Percentiles rank a stretch among this genome's conserved stretches.
Evolutionary conservation across 148 eudicot species (phyloP).

Genomic region (Diospyros kaki): DNA sequence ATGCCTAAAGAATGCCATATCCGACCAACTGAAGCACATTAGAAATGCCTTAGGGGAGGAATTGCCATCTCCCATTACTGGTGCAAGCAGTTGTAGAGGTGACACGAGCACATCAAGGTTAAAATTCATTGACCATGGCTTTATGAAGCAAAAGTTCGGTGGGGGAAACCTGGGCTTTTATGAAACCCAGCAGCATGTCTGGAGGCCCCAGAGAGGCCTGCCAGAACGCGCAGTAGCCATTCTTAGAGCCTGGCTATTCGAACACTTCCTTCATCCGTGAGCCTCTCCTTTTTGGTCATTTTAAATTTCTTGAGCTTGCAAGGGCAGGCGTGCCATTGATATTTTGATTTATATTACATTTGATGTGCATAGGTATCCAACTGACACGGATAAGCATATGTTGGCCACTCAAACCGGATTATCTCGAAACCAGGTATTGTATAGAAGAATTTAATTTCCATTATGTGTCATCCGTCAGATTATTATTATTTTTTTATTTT

Average conservation of each 20-base stretch:
- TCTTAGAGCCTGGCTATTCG: constrained; percentile 53
- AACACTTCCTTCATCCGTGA: constrained; percentile 56
- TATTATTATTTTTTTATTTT: too few species aligned
- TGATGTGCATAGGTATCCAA: constrained; percentile 33
- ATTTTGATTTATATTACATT: background rate
- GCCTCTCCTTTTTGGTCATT: constrained; percentile 11
- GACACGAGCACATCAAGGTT: constrained; percentile 19
- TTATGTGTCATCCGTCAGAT: too few species aligned
- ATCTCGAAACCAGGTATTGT: constrained; percentile 41
- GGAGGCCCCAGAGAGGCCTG: constrained; percentile 60
- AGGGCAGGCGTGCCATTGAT: too few species aligned
- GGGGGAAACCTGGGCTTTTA: constrained; percentile 20
- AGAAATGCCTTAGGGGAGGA: constrained; percentile 34
- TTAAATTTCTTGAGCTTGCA: background rate
- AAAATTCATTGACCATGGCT: constrained; percentile 24
- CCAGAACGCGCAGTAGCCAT: constrained; percentile 41
- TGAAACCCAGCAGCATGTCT: constrained; percentile 30
- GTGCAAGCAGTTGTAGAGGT: constrained; percentile 28
- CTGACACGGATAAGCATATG: constrained; percentile 46
- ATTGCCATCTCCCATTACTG: constrained; percentile 21
- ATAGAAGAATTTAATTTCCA: too few species aligned
- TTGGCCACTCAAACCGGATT: constrained; percentile 44
- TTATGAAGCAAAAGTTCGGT: constrained; percentile 21
- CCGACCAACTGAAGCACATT: constrained; percentile 29
- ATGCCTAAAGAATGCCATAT: constrained; percentile 31